Evolutionary conservation across 2,329 filamentous ascomycete genomes (phyloP).

Genomic region (Fusarium floridanum): DNA sequence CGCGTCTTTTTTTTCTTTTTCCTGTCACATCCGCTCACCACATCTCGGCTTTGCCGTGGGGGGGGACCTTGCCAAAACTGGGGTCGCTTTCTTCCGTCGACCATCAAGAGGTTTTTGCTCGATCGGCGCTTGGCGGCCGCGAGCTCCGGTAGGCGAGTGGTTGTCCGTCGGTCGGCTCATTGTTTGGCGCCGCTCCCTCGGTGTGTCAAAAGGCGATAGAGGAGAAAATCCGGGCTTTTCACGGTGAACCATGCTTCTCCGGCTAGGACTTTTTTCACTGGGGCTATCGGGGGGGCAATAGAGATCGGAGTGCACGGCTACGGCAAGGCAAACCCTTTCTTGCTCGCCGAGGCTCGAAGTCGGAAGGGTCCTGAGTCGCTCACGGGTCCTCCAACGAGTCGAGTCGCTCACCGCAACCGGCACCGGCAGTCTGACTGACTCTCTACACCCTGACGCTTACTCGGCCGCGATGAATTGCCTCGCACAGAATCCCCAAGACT

Average conservation of each 20-base stretch:
- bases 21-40: constrained; percentile 27
- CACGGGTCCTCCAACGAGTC: constrained; percentile 15
- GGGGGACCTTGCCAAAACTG: constrained; percentile 28
- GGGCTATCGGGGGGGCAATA: constrained; percentile 4
- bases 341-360: constrained; percentile 26
- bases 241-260: constrained; percentile 33
- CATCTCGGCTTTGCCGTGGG: constrained; percentile 44
- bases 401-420: constrained; percentile 31
- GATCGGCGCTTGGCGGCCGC: constrained; percentile 33
- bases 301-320: constrained; percentile 18
- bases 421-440: constrained; percentile 11
- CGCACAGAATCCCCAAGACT: constrained; percentile 10
- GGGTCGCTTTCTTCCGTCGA: constrained; percentile 29
- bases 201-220: constrained; percentile 38
- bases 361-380: constrained; percentile 30
- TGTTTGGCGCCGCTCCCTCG: constrained; percentile 36
- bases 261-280: constrained; percentile 27
- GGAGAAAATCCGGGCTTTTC: constrained; percentile 31
- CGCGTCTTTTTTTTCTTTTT: constrained; percentile 12
- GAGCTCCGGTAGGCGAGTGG: constrained; percentile 28
- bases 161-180: constrained; percentile 12
- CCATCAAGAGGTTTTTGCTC: constrained; percentile 20
- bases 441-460: constrained; percentile 2
- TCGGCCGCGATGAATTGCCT: constrained; percentile 11
- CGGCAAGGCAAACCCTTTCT: constrained; percentile 28